Evolutionary conservation across 2,329 filamentous ascomycete species (phyloP), one percentile per base, ranked within the genome.

Genomic region (Plenodomus tracheiphilus): DNA sequence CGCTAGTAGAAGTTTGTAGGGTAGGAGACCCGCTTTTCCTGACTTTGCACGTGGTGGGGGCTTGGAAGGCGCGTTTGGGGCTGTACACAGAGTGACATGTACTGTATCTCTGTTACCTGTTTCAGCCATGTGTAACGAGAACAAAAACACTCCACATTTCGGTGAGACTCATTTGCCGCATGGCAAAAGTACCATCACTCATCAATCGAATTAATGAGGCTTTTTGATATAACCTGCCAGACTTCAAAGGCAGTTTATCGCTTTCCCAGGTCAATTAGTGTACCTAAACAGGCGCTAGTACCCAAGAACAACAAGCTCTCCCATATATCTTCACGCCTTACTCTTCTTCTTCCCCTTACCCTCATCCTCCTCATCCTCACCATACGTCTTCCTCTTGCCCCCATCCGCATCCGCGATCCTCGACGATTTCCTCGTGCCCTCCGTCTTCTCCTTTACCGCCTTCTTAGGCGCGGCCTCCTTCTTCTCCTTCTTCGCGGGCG

Each of bases 351-450:
- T 59, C 32, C 53, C 54, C 43, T 54, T 57, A 44, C 53, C 54
- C 2, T 51, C 52, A 6, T 54, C 52, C 5, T 56, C 45, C 3
- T 56, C 51, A 30, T 54, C 50, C 2, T 58, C 58, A 3, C 47
- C 53, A 13, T 62, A 56, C 21, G 48, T 53, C 46, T 62, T 62
- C 32, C 59, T 60, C 43, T 61, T 63, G 30, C 59, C 59, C 3
- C 18, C 35, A 18, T 37, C 18, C 5, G 49, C 20, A 28, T 43
- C 49, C 10, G 51, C 55, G 19, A 59, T 57, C 36, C 59, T 45
- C 3, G 47, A 47, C 19, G 41, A 58, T 34, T 58, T 61, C 38
- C 61, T 53, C 37, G 60, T 62, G 15, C 58, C 60, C 35, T 63
- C 56, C 2, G 49, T 52, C 38, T 51, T 54, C 42, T 54, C 56